Conservation (phyloP, 129 eudicot species). For the Centella asiatica region DNA sequence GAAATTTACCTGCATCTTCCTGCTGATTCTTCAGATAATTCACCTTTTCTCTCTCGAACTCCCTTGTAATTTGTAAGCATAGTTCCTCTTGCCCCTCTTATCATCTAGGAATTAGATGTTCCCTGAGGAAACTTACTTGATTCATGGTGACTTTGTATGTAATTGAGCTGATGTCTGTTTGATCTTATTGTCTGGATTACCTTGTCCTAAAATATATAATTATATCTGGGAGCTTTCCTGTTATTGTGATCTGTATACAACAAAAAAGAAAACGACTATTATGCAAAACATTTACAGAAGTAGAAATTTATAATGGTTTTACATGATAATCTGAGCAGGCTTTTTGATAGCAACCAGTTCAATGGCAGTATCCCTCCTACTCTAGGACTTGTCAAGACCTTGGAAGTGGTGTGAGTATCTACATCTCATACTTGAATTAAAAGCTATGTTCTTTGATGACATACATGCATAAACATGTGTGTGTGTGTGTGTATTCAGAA, state of each 20-base stretch:
- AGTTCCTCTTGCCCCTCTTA: background rate
- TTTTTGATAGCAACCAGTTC: conserved; percentile 65
- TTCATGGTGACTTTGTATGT: background rate
- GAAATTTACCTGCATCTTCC: background rate
- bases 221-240: background rate
- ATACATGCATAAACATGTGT: background rate
- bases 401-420: conserved; percentile 77
- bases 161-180: background rate
- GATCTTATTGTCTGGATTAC: background rate
- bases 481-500: background rate
- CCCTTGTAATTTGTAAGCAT: background rate
- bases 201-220: background rate
- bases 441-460: background rate
- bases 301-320: background rate
- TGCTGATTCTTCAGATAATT: background rate
- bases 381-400: conserved; percentile 47
- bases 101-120: background rate
- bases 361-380: conserved; percentile 63
- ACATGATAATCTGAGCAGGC: conserved; percentile 42
- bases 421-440: conserved; percentile 9
- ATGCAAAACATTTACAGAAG: background rate
- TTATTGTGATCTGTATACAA: background rate
- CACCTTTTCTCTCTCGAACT: background rate
- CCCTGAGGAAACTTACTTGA: background rate
- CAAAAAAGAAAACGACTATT: background rate